Percentiles rank a stretch among this genome's conserved stretches.
These are phyloP conservation scores for Apiospora marii DNA, from an alignment of 2,329 filamentous ascomycete species.

Conservation along the genomic window DNA sequence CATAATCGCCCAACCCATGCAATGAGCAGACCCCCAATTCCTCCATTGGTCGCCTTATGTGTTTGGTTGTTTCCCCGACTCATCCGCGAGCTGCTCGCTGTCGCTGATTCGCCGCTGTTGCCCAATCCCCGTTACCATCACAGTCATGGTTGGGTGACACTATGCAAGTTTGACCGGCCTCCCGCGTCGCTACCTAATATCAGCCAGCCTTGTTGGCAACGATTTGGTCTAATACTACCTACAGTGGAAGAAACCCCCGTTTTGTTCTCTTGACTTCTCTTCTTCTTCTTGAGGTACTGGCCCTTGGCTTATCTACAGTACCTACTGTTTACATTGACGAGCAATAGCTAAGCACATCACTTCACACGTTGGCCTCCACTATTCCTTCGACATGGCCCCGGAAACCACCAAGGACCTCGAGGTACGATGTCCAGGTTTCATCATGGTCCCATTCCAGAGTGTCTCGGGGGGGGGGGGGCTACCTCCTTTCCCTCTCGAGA, in stretches of 20 bases:
- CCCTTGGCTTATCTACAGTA: neutral
- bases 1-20: no score
- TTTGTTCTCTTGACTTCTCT: neutral
- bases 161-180: neutral
- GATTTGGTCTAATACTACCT: no score
- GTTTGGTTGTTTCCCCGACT: neutral
- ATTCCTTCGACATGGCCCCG: neutral
- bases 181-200: neutral
- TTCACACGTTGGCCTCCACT: no score
- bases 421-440: no score
- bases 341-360: neutral
- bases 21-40: neutral
- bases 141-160: conserved; percentile 6
- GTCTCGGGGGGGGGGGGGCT: no score
- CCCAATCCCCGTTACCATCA: neutral
- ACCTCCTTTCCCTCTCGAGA: no score
- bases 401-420: conserved; percentile 4
- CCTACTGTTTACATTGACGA: neutral
- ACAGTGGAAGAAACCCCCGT: no score
- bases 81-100: neutral
- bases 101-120: neutral
- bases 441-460: no score
- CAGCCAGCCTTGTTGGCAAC: neutral
- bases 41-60: neutral
- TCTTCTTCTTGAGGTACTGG: neutral